Evolutionary conservation across 1,284 basidiomycete species (phyloP), one percentile per base, ranked within the genome.

Genomic region (Ceratobasidium theobromae): DNA sequence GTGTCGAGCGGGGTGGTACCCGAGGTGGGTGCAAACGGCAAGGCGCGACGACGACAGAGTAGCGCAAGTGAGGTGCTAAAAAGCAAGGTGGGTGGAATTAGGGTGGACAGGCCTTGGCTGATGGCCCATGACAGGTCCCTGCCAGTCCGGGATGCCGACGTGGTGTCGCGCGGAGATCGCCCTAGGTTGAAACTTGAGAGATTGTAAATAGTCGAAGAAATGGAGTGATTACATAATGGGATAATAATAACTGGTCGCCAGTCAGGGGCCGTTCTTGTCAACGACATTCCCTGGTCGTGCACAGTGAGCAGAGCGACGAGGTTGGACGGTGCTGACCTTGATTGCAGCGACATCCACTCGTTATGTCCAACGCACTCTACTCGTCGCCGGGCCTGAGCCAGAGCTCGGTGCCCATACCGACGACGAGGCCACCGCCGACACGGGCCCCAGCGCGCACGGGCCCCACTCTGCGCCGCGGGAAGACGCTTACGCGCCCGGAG

Each of bases 401-500:
- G 54, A 58, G 54, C 33, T 67, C 53, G 18, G 81, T 87, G 72
- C 88, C 87, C 69, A 85, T 86, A 69, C 87, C 85, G 30, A 88
- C 87, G 23, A 80, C 83, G 68, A 81, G 83, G 67, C 79, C 81
- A 58, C 72, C 71, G 27, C 67, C 70, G n/a, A 70, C 66, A 27
- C 82, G 85, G 14, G 79, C 80, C 41, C 74, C 80, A 25, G 78
- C 83, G 41, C 46, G 57, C 32, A 65, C 53, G 12, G 52, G 28
- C 35, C 58, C 46, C 21, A 86, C 86, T 57, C 81, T 92, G 67
- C 86, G 87, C 62, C 84, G 95, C 68, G 91, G 90, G 74, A 98
- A 97, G 81, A 99, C 96, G 1, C 86, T 99, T 71, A 98, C 93
- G 60, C 85, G 94, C 65, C 97, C 96, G 72, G 96, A 99, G 80